A percentile compares a stretch with the other conserved stretches of the same genome.
Conservation (phyloP, 148 eudicot species). For the Rhododendron griersonianum region DNA sequence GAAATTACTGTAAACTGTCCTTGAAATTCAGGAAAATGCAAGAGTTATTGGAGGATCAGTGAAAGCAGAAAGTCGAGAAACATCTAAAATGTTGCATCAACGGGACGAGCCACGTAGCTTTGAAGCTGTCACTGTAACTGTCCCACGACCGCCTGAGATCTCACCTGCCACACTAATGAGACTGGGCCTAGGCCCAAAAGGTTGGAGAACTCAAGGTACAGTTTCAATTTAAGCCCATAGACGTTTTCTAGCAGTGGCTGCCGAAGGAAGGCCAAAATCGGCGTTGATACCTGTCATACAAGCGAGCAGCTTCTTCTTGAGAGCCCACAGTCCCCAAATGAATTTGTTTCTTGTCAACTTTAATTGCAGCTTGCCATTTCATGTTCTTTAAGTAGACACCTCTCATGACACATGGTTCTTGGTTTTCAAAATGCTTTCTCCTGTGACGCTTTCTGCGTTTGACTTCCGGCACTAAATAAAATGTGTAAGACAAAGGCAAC, state of each 20-base stretch:
- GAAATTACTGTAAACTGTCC: background rate
- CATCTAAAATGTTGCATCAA: background rate
- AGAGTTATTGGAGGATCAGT: background rate
- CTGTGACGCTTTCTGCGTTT: slow-evolving; percentile 71
- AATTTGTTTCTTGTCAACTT: slow-evolving; percentile 94
- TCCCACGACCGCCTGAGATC: background rate
- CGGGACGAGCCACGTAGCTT: background rate
- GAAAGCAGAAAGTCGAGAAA: background rate
- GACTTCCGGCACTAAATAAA: slow-evolving; percentile 39
- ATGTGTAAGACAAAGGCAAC: background rate
- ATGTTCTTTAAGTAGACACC: slow-evolving; percentile 91
- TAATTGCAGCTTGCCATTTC: slow-evolving; percentile 98
- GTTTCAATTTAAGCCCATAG: background rate
- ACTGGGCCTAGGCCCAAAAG: background rate
- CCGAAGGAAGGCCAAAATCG: background rate
- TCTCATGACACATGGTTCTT: slow-evolving; percentile 52
- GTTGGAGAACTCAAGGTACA: background rate
- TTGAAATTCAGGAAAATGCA: background rate
- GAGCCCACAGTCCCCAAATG: slow-evolving; percentile 88
- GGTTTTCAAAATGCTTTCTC: slow-evolving; percentile 54
- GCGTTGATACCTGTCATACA: slow-evolving; percentile 72
- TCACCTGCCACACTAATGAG: background rate
- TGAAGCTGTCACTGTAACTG: background rate
- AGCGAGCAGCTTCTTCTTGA: slow-evolving; percentile 79
- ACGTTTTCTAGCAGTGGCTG: background rate